These are phyloP conservation scores for Pontederia crassipes DNA, from an alignment of 176 grass and related monocot genomes.

Conservation along the genomic window DNA sequence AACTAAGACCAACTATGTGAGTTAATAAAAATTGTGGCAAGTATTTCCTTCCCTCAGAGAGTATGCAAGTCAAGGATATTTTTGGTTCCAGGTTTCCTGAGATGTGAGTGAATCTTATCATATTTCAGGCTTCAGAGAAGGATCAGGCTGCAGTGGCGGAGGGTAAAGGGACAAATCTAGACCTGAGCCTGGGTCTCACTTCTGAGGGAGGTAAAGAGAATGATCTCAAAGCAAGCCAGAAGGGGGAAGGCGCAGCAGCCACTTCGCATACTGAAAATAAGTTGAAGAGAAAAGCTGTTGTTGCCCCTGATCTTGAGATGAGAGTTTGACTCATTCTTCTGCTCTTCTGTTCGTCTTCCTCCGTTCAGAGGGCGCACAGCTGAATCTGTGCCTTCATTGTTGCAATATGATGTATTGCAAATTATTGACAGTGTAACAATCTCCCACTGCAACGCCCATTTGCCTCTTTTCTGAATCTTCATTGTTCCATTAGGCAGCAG, in stretches of 20 bases:
- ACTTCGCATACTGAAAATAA: slow-evolving; percentile 22
- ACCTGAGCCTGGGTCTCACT: slow-evolving; percentile 58
- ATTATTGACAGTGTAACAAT: no score
- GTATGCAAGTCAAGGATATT: neutral
- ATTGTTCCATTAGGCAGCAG: no score
- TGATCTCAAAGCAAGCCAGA: slow-evolving; percentile 21
- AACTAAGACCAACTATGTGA: no score
- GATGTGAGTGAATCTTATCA: neutral
- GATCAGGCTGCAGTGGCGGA: slow-evolving; percentile 30
- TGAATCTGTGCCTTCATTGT: neutral
- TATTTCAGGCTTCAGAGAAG: slow-evolving; percentile 52
- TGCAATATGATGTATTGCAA: no score
- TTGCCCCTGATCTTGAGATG: slow-evolving; percentile 38
- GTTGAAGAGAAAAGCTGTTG: slow-evolving; percentile 41
- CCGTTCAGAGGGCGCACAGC: neutral
- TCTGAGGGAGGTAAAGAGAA: slow-evolving; percentile 32
- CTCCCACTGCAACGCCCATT: no score
- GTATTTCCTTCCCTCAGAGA: neutral
- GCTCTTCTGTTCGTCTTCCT: neutral
- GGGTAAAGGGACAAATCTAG: slow-evolving; percentile 41
- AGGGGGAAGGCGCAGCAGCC: slow-evolving; percentile 10
- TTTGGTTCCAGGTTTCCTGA: neutral
- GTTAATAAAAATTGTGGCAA: neutral
- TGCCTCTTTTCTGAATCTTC: no score
- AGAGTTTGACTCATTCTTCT: slow-evolving; percentile 7